Percentiles rank a stretch among this genome's conserved stretches.
Conservation (phyloP, 495 filamentous ascomycete genomes). For the Penicillium psychrofluorescens region DNA sequence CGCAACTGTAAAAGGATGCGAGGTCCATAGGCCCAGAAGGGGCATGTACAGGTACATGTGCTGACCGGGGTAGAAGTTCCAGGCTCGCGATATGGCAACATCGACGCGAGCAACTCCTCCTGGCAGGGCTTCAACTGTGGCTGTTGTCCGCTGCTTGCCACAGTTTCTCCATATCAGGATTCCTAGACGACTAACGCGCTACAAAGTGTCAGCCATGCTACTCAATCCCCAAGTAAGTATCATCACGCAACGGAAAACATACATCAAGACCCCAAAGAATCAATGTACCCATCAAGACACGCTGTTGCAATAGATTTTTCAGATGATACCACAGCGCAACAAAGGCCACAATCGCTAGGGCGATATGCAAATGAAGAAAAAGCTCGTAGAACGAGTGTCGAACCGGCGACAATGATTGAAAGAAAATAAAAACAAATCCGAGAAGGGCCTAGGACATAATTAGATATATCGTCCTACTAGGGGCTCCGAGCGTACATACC, state of each 20-base stretch:
- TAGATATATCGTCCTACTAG: not conserved
- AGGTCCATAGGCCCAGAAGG: slow-evolving; percentile 40
- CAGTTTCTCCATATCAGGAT: slow-evolving; percentile 56
- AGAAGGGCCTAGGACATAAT: slow-evolving; percentile 22
- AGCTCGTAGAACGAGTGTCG: slow-evolving; percentile 54
- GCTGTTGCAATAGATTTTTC: slow-evolving; percentile 33
- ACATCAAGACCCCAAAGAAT: slow-evolving; percentile 37
- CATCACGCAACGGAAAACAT: not conserved
- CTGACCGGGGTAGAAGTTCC: slow-evolving; percentile 43
- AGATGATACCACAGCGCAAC: slow-evolving; percentile 50
- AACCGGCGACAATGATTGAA: slow-evolving; percentile 45
- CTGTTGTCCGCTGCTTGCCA: slow-evolving; percentile 31
- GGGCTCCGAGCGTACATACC: slow-evolving; percentile 15
- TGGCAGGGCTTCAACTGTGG: slow-evolving; percentile 46
- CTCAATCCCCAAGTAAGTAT: too few species aligned
- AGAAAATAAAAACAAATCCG: slow-evolving; percentile 38
- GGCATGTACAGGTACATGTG: slow-evolving; percentile 54
- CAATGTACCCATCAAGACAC: slow-evolving; percentile 29
- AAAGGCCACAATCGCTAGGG: slow-evolving; percentile 39
- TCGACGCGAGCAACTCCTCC: slow-evolving; percentile 43
- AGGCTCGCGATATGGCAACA: slow-evolving; percentile 40
- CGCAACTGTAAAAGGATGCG: slow-evolving; percentile 52
- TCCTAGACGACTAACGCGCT: slow-evolving; percentile 47
- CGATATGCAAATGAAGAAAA: slow-evolving; percentile 49
- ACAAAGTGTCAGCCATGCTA: slow-evolving; percentile 12